Base-by-base conservation (phyloP, 805 yeast species). In the Deakozyma indianensis region DNA sequence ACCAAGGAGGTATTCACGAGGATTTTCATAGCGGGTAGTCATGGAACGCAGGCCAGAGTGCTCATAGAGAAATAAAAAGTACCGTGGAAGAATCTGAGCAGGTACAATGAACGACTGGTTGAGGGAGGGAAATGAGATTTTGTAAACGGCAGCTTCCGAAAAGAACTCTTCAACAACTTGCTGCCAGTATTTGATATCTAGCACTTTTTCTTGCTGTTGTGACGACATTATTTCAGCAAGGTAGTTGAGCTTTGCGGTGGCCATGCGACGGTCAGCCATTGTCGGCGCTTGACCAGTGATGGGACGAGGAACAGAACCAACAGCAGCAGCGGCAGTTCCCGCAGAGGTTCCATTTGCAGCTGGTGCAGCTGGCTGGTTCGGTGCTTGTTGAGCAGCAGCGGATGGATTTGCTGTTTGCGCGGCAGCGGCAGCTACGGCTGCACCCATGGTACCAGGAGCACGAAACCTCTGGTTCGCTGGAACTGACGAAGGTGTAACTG, bases 71-170 rank as follows among this genome's bases (percentile, higher is more conserved):
- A 77, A 71, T 48, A 64, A 71, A 51, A 75, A 73, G 51, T 75
- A 77, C 41, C 78, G 62, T 1, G 92, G 82, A n/a, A 84, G 71
- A 9, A 84, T 71, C 3, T 75, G 68, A 4, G 73, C 70, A 9
- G 78, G 73, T 21, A 86, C 70, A 27, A 77, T 53, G 4, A 66
- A 59, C 1, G 79, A 78, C 41, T 60, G 58, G 18, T 32, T 32
- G 9, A 9, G 11, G 11, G 18, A 14, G 5, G 38, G 18, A 32
- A 32, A 32, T 4, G 38, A 32, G 38, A 32, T n/a, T n/a, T 32
- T 32, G 38, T 32, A 32, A n/a, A n/a, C 18, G 18, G 38, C 38
- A 5, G 11, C 5, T 7, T 75, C 78, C 35, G 74, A 63, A 56
- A 77, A 80, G 49, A 68, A 70, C 38, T 76, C 80, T 3, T 60